Conservation (phyloP, 1,284 basidiomycete genomes). For the Pseudozyma flocculosa region DNA sequence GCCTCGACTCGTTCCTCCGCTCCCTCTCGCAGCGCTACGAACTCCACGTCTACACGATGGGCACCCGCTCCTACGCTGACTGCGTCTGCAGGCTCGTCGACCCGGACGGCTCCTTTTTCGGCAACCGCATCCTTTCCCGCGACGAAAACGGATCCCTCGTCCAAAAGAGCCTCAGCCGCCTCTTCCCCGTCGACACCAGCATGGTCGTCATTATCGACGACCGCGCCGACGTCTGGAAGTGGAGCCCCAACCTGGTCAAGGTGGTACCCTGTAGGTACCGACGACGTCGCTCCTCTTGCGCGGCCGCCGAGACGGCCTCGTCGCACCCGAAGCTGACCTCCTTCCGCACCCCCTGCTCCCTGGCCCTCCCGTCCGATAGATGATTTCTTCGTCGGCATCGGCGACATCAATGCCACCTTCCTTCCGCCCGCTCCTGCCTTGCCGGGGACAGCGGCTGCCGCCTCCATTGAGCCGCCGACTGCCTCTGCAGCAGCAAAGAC, state of each 20-base stretch:
- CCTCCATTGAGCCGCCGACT: constrained; percentile 3
- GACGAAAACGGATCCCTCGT: constrained; percentile 82
- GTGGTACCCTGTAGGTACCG: constrained; percentile 82
- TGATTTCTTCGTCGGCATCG: constrained; percentile 97
- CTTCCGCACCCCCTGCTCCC: too few species aligned
- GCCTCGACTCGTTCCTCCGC: constrained; percentile 75
- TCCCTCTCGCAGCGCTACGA: constrained; percentile 79
- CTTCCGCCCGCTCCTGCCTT: constrained; percentile 67
- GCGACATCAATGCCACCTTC: constrained; percentile 94
- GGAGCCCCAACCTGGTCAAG: constrained; percentile 88
- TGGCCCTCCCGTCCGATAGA: constrained; percentile 64
- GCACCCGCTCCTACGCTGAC: constrained; percentile 92
- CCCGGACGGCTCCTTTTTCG: constrained; percentile 80
- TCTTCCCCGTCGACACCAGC: constrained; percentile 88
- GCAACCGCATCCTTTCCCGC: constrained; percentile 81
- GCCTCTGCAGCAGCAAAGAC: too few species aligned
- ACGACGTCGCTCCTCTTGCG: constrained; percentile 1
- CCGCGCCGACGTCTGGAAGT: constrained; percentile 95
- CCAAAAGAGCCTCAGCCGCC: constrained; percentile 82
- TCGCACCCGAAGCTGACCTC: too few species aligned
- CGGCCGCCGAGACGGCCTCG: too few species aligned
- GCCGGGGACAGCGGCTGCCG: constrained; percentile 6
- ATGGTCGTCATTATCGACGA: constrained; percentile 99
- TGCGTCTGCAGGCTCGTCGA: constrained; percentile 92
- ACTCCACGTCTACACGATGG: constrained; percentile 99